Conservation (phyloP, 1,139 yeast genomes). For the Cylindricascospora bacillispora region DNA sequence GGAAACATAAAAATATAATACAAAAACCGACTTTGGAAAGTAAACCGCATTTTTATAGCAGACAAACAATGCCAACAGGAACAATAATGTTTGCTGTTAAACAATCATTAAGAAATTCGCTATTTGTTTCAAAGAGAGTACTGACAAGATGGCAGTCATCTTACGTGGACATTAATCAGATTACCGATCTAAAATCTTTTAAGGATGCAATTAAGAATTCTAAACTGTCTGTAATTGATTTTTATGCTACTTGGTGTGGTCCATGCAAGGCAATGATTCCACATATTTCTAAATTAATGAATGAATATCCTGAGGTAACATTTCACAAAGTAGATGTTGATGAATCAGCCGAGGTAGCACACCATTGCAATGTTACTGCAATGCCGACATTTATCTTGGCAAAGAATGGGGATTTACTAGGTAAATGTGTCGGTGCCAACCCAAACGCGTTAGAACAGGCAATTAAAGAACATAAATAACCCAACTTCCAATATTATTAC, state of each 20-base stretch:
- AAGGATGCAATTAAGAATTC: constrained; percentile 25
- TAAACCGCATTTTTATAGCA: too few species aligned
- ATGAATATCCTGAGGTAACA: constrained; percentile 37
- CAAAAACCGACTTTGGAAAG: too few species aligned
- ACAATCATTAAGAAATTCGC: too few species aligned
- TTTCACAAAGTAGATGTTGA: constrained; percentile 80
- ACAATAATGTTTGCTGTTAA: too few species aligned
- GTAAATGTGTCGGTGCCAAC: constrained; percentile 69
- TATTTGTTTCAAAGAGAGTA: too few species aligned
- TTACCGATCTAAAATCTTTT: too few species aligned
- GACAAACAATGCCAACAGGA: too few species aligned
- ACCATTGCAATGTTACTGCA: constrained; percentile 55
- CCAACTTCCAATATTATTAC: neutral
- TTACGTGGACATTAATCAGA: too few species aligned
- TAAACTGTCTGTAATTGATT: constrained; percentile 64
- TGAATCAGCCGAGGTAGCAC: constrained; percentile 52
- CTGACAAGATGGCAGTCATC: too few species aligned
- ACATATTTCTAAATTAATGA: constrained; percentile 48
- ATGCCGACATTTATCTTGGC: constrained; percentile 82
- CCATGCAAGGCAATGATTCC: constrained; percentile 88
- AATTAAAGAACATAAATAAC: constrained; percentile 21
- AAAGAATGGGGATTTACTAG: constrained; percentile 51
- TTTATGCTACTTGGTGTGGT: constrained; percentile 88
- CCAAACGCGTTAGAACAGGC: constrained; percentile 34
- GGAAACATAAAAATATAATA: too few species aligned